phyloP scores from a whole-genome alignment of 2,329 filamentous ascomycete species.

The Mycosphaerella sp. region DNA sequence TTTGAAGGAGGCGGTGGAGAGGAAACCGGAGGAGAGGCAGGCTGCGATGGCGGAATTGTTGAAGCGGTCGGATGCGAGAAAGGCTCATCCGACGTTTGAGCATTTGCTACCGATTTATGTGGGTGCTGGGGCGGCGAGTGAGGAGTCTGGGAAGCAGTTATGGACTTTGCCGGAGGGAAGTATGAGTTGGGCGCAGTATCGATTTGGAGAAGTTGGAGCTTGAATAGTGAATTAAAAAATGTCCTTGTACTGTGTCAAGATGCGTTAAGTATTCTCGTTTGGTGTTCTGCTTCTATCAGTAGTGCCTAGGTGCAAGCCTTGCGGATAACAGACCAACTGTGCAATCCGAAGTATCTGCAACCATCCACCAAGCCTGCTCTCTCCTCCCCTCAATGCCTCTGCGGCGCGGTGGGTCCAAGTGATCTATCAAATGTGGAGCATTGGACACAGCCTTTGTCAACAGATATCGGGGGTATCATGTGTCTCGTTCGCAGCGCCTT shows the following conservation, averaged over 20 bases:
- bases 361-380: no score
- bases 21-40: conserved; percentile 27
- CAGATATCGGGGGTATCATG: conserved; percentile 11
- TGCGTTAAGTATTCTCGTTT: background rate
- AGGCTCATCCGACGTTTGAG: conserved; percentile 56
- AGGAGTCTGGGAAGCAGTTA: conserved; percentile 28
- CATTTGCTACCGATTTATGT: conserved; percentile 53
- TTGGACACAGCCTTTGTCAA: no score
- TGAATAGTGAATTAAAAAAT: background rate
- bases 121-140: conserved; percentile 32
- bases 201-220: conserved; percentile 27
- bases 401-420: no score
- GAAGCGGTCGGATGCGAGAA: conserved; percentile 46
- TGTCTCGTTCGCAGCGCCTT: conserved; percentile 10
- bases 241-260: background rate
- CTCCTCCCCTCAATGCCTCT: no score
- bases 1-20: conserved; percentile 32
- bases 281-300: background rate
- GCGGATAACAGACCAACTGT: no score
- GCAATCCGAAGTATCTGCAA: no score
- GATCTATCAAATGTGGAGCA: no score
- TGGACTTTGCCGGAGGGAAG: conserved; percentile 34
- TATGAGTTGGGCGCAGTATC: conserved; percentile 34
- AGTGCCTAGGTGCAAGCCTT: no score
- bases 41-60: conserved; percentile 34